Base-by-base conservation (phyloP, 805 yeast species). In the Zygosaccharomyces bisporus region DNA sequence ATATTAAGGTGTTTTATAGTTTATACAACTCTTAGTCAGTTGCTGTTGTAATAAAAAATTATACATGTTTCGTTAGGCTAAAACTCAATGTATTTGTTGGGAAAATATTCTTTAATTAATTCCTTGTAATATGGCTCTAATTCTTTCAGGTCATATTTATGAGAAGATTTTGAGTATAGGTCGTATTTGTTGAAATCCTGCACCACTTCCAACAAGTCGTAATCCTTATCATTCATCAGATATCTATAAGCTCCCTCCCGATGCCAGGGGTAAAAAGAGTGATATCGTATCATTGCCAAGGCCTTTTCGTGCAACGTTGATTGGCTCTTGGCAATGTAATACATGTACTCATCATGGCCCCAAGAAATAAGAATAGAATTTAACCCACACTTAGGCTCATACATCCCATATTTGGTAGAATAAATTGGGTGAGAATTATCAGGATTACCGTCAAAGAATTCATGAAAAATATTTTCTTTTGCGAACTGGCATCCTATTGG, bases 261-360 rank as follows among this genome's bases (percentile, higher is more conserved):
- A 58, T 82, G 89, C 82, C 86, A 80, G 1, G 89, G 89, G 57
- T 82, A 82, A 52, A 82, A 82, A 1, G 86, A 80, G 60, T 82
- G 89, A 58, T 82, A 82, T 47, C 89, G 62, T 38, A 82, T 81
- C 86, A 82, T 82, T 1, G 88, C 87, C 43, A 82, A 66, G 0
- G 77, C 88, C 57, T 81, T 83, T 6, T 72, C 74, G 2, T 87
- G 86, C 36, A 82, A 64, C 1, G 73, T 75, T 10, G 85, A 79
- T 55, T 79, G 82, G 45, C 71, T 69, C 58, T 80, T 81, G 9
- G 86, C 86, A 24, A 82, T 68, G 55, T 81, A 86, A 52, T 81
- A 82, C 85, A 82, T 80, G 62, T 82, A 82, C 57, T 82, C 89
- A 59, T 82, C 89, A 55, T 82, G 89, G 4, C 89, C 89, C 88